Conservation (phyloP, 2,329 filamentous ascomycete genomes). For the Colletotrichum musicola region DNA sequence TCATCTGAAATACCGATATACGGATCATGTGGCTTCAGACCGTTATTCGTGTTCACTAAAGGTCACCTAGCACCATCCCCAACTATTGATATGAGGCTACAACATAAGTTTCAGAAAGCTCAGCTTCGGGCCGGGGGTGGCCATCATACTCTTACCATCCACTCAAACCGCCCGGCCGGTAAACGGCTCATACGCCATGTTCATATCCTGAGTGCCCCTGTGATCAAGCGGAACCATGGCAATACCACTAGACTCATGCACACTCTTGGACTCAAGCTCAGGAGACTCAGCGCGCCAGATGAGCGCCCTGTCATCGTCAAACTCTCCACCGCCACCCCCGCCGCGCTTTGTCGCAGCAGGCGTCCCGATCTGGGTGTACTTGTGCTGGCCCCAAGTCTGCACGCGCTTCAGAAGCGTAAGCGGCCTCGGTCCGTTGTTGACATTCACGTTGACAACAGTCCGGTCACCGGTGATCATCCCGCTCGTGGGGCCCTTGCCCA, state of each 20-base stretch:
- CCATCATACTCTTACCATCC: no score
- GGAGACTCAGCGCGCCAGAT: neutral
- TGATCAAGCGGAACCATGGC: conserved; percentile 39
- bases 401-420: conserved; percentile 36
- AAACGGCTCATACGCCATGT: conserved; percentile 45
- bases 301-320: conserved; percentile 2
- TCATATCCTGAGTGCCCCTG: conserved; percentile 42
- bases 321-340: neutral
- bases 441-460: neutral
- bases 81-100: no score
- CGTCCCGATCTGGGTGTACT: conserved; percentile 48
- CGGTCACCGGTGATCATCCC: conserved; percentile 3
- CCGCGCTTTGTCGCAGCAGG: neutral
- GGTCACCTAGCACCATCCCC: no score
- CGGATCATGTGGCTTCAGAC: no score
- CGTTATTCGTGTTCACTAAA: no score
- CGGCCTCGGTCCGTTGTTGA: conserved; percentile 6
- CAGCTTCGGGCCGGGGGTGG: no score
- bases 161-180: conserved; percentile 8
- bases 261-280: neutral
- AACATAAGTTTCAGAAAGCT: no score
- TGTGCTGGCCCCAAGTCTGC: conserved; percentile 44
- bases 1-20: no score
- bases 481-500: conserved; percentile 22
- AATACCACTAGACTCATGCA: conserved; percentile 22